Conservation (phyloP, 164 flowering plant species). For the Kingdonia uniflora region DNA sequence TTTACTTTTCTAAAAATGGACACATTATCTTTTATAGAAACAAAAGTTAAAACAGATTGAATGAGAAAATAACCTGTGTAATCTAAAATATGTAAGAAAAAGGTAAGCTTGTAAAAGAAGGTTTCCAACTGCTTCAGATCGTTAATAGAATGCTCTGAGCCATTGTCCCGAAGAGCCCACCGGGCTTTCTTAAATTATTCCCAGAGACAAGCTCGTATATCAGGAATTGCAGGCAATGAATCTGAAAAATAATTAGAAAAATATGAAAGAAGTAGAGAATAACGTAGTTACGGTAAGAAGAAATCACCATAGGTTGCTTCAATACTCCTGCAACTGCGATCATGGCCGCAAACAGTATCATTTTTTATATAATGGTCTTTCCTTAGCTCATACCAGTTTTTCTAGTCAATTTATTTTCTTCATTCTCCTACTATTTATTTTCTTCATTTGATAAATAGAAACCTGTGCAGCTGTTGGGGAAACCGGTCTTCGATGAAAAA, state of each 20-base stretch:
- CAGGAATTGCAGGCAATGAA: conserved; percentile 93
- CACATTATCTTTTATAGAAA: not conserved
- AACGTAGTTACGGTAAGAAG: too few relatives aligned
- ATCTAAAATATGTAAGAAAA: conserved; percentile 86
- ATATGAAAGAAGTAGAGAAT: too few relatives aligned
- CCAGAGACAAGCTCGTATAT: conserved; percentile 97
- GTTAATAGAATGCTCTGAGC: conserved; percentile 71
- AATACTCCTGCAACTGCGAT: too few relatives aligned
- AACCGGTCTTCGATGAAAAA: conserved; percentile 87
- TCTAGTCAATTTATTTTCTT: too few relatives aligned
- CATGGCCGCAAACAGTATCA: too few relatives aligned
- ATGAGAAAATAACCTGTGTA: conserved; percentile 55
- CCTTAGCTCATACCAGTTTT: too few relatives aligned
- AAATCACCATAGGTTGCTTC: too few relatives aligned
- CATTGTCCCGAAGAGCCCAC: conserved; percentile 88
- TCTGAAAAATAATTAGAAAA: conserved; percentile 29
- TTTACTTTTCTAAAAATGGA: too few relatives aligned
- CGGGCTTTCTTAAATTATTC: conserved; percentile 87
- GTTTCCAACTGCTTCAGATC: conserved; percentile 91
- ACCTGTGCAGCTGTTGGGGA: conserved; percentile 99
- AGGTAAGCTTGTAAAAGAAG: conserved; percentile 95
- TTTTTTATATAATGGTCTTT: too few relatives aligned
- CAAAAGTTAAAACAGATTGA: conserved; percentile 3
- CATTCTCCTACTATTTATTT: too few relatives aligned
- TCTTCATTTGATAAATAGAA: too few relatives aligned